Conservation (phyloP, 345 rosid genomes). For the Lepidium sativum region DNA sequence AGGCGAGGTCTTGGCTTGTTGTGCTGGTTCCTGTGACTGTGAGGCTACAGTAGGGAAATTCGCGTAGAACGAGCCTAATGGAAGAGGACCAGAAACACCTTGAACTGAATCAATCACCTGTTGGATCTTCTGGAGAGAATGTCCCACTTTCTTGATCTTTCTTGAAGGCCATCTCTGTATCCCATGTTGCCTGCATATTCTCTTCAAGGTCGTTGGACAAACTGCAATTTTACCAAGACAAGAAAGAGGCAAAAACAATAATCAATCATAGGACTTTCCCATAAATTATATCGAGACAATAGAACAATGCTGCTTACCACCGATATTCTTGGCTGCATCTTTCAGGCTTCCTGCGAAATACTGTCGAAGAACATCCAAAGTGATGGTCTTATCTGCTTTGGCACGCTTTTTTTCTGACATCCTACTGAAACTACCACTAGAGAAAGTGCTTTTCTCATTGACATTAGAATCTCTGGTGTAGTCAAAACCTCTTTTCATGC, state of each 20-base stretch:
- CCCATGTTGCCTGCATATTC: conserved; percentile 90
- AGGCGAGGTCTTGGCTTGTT: conserved; percentile 17
- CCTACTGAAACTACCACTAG: conserved; percentile 28
- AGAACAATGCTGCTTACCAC: conserved; percentile 40
- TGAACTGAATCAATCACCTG: conserved; percentile 69
- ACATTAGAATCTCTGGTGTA: conserved; percentile 34
- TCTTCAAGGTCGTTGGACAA: conserved; percentile 98
- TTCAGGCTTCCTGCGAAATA: conserved; percentile 87
- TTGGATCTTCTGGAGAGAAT: conserved; percentile 77
- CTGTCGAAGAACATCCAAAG: conserved; percentile 82
- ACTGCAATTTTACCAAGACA: conserved; percentile 45
- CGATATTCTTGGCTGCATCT: conserved; percentile 96
- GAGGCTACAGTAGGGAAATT: conserved; percentile 63
- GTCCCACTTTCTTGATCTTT: conserved; percentile 88
- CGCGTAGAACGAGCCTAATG: conserved; percentile 54
- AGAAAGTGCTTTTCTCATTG: conserved; percentile 42
- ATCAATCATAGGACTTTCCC: neutral
- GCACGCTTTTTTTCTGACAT: conserved; percentile 64
- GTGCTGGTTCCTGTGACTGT: conserved; percentile 27
- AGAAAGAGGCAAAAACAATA: neutral
- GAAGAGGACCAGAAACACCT: conserved; percentile 62
- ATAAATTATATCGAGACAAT: neutral
- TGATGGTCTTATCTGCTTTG: conserved; percentile 80
- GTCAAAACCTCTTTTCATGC: conserved; percentile 32
- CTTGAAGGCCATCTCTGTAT: conserved; percentile 96